Evolutionary conservation across 1,284 basidiomycete species (phyloP), one percentile per base, ranked within the genome.

Genomic region (Athelia sp.): DNA sequence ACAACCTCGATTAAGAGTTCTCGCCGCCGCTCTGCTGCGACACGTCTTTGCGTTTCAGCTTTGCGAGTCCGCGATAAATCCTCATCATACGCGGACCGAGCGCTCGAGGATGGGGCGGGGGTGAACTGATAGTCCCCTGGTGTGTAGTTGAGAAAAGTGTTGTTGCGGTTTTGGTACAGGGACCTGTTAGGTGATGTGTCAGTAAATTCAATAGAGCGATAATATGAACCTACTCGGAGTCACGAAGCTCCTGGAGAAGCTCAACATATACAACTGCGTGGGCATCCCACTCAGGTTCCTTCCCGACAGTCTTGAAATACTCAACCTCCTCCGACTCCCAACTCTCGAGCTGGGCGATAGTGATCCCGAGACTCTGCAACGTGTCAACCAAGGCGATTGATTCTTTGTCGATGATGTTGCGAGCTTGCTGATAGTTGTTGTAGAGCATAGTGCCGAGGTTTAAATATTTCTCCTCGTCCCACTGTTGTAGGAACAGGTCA

Each of bases 401-500:
- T 6, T 56, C 47, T 0, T 24, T 19, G 2, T 50, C 26, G 48
- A 66, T 58, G 50, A 61, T 62, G 26, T 54, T 32, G 2, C 58
- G 54, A 6, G 56, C 57, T 46, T 66, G 62, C 8, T 14, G 13
- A 48, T 61, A 63, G 51, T 67, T 63, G 43, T 61, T 56, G 36
- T 51, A 52, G 0, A 67, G 26, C 53, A 66, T 61, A 3, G 43
- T 55, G 4, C 55, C 56, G 3, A 59, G 21, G 23, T 49, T 52
- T 2, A 45, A 8, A 19, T 52, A 52, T 19, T 49, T 43, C 8
- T 52, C 51, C 17, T 45, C 46, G 34, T 42, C 52, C 54, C 35
- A 51, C 45, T 32, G 54, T 32, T 19, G 29, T 50, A 48, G 52
- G 43, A 43, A 53, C 29, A 24, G 17, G 36, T 48, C 26, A 15